A percentile compares a stretch with the other conserved stretches of the same genome.
phyloP scores from a whole-genome alignment of 495 filamentous ascomycete genomes.

The Aspergillus biplanus region DNA sequence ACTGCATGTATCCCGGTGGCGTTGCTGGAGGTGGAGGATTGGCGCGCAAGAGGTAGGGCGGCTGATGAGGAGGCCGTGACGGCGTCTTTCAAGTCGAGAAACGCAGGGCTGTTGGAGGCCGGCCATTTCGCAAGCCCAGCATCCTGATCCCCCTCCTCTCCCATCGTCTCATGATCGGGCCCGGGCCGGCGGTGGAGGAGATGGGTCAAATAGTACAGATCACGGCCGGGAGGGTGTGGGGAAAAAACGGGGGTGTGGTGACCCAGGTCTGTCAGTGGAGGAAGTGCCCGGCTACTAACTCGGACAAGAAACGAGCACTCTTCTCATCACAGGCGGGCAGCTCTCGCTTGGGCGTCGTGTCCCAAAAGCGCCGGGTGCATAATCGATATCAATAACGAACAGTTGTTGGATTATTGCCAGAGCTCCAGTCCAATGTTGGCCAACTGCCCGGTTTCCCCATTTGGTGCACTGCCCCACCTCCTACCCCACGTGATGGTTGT shows the following conservation, averaged over 20 bases:
- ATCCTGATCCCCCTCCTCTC: slow-evolving; percentile 24
- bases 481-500: slow-evolving; percentile 26
- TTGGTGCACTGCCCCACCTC: slow-evolving; percentile 25
- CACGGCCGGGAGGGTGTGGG: not conserved
- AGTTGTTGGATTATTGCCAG: slow-evolving; percentile 11
- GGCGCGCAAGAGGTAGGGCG: slow-evolving; percentile 7
- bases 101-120: not conserved
- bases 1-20: slow-evolving; percentile 15
- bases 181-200: slow-evolving; percentile 12
- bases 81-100: slow-evolving; percentile 4
- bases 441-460: slow-evolving; percentile 30
- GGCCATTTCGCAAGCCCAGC: slow-evolving; percentile 9
- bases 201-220: not conserved
- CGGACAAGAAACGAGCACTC: slow-evolving; percentile 13
- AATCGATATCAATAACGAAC: not conserved
- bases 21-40: not conserved
- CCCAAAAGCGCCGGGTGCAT: not conserved
- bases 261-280: slow-evolving; percentile 20
- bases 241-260: slow-evolving; percentile 13
- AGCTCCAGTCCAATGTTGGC: slow-evolving; percentile 29
- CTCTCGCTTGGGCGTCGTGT: slow-evolving; percentile 1
- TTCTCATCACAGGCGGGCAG: slow-evolving; percentile 13
- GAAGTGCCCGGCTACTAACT: slow-evolving; percentile 13
- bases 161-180: slow-evolving; percentile 32
- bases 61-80: slow-evolving; percentile 6